phyloP scores from a whole-genome alignment of 129 eudicot genomes.

The Artemisia annua region DNA sequence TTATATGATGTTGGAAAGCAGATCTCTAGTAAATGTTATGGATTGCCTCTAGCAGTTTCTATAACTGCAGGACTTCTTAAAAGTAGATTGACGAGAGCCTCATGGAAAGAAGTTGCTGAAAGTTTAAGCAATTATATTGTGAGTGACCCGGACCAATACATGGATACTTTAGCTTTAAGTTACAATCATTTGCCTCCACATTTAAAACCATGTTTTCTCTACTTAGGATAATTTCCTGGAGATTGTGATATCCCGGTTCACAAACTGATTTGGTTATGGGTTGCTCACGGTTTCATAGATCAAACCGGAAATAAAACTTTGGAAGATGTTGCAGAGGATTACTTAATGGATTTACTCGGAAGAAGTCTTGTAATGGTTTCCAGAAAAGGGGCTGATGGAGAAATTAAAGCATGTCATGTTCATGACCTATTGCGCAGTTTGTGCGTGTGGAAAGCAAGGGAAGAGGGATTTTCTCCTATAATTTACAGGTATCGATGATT shows the following conservation, averaged over 20 bases:
- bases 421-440: constrained; percentile 37
- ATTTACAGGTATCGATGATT: constrained; percentile 14
- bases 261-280: constrained; percentile 41
- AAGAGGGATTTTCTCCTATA: constrained; percentile 27
- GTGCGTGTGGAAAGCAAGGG: constrained; percentile 34
- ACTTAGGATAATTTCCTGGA: constrained; percentile 35
- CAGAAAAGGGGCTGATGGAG: constrained; percentile 25
- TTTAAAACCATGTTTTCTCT: constrained; percentile 38
- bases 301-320: constrained; percentile 15
- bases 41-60: constrained; percentile 43
- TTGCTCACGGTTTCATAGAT: constrained; percentile 43
- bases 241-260: constrained; percentile 28
- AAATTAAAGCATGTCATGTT: constrained; percentile 39
- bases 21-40: constrained; percentile 37
- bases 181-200: constrained; percentile 36
- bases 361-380: constrained; percentile 37
- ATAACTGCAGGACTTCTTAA: constrained; percentile 42
- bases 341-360: constrained; percentile 33
- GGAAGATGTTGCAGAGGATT: constrained; percentile 36
- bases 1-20: constrained; percentile 31
- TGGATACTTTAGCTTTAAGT: constrained; percentile 39
- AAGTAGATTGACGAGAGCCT: constrained; percentile 19
- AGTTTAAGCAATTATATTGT: constrained; percentile 25
- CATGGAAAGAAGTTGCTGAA: constrained; percentile 38
- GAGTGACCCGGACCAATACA: constrained; percentile 27